Percentiles rank a stretch among this genome's conserved stretches.
Conservation (phyloP, 768 basidiomycete genomes). For the Auriscalpium vulgare region DNA sequence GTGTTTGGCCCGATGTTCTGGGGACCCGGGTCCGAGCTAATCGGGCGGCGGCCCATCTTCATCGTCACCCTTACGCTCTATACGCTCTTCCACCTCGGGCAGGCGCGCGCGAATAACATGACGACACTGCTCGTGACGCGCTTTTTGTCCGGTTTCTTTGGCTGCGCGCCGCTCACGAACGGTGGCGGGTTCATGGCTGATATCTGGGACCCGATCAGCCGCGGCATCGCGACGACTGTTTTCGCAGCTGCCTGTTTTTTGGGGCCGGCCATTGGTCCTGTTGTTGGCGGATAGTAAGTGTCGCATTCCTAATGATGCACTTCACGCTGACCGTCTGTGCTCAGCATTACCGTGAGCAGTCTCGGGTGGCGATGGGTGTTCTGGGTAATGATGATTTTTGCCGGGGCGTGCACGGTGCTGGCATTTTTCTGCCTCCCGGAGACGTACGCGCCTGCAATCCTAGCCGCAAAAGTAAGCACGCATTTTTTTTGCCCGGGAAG, state of each 20-base stretch:
- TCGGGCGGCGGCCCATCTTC: conserved; percentile 14
- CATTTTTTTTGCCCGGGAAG: neutral
- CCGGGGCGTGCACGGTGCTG: conserved; percentile 5
- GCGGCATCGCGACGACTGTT: conserved; percentile 17
- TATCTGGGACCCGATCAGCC: conserved; percentile 17
- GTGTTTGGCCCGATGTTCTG: conserved; percentile 15
- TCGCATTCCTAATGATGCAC: neutral
- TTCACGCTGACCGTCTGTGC: neutral
- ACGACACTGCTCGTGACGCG: conserved; percentile 15
- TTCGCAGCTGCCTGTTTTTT: conserved; percentile 15
- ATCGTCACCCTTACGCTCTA: neutral
- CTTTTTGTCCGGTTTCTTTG: conserved; percentile 20
- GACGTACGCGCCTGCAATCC: conserved; percentile 13
- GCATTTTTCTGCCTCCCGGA: conserved; percentile 15
- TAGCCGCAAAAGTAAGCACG: conserved; percentile 5
- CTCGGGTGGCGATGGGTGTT: conserved; percentile 19
- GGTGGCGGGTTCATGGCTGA: conserved; percentile 18
- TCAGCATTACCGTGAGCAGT: conserved; percentile 4
- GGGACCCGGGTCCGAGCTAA: conserved; percentile 15
- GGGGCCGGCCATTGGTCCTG: conserved; percentile 19
- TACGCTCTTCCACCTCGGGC: conserved; percentile 8
- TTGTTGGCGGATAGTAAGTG: conserved; percentile 17
- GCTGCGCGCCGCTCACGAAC: conserved; percentile 16
- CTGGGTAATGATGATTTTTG: conserved; percentile 19
- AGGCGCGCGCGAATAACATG: conserved; percentile 10